Percentiles rank a stretch among this genome's conserved stretches.
phyloP scores from a whole-genome alignment of 345 rosid genomes.

The Rhizophora apiculata region DNA sequence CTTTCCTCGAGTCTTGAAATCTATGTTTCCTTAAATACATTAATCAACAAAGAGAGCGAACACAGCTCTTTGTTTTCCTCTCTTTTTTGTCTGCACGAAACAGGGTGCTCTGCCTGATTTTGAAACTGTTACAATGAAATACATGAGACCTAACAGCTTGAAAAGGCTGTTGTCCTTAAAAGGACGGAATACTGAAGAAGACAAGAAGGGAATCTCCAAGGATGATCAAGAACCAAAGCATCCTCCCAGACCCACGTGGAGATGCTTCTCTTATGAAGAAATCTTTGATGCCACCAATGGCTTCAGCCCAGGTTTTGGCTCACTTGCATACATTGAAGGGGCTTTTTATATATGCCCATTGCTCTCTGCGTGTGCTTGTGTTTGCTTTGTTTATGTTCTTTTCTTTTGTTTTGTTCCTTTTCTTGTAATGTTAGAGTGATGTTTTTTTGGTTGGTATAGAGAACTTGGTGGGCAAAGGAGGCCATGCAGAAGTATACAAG shows the following conservation, averaged over 20 bases:
- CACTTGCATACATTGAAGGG: conserved; percentile 19
- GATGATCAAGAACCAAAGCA: conserved; percentile 32
- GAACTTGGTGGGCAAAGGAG: conserved; percentile 82
- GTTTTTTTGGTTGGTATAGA: conserved; percentile 27
- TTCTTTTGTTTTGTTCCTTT: background rate
- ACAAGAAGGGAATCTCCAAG: conserved; percentile 22
- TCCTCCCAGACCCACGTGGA: conserved; percentile 73
- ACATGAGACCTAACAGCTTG: conserved; percentile 72
- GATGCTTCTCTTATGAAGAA: conserved; percentile 86
- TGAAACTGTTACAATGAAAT: conserved; percentile 53
- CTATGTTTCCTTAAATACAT: background rate
- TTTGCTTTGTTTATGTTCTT: background rate
- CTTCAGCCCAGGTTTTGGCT: conserved; percentile 57
- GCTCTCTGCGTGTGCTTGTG: conserved; percentile 12
- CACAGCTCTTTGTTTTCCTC: background rate
- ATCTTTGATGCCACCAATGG: conserved; percentile 62
- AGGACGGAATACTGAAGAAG: conserved; percentile 50
- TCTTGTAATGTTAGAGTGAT: background rate
- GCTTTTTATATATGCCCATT: conserved; percentile 7
- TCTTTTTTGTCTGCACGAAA: conserved; percentile 17
- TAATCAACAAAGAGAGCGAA: background rate
- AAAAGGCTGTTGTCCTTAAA: conserved; percentile 74
- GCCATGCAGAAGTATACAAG: conserved; percentile 86
- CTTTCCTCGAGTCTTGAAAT: background rate
- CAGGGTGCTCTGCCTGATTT: conserved; percentile 21